These are phyloP conservation scores for Ailanthus altissimus DNA, from an alignment of 345 rosid genomes.

Conservation along the genomic window DNA sequence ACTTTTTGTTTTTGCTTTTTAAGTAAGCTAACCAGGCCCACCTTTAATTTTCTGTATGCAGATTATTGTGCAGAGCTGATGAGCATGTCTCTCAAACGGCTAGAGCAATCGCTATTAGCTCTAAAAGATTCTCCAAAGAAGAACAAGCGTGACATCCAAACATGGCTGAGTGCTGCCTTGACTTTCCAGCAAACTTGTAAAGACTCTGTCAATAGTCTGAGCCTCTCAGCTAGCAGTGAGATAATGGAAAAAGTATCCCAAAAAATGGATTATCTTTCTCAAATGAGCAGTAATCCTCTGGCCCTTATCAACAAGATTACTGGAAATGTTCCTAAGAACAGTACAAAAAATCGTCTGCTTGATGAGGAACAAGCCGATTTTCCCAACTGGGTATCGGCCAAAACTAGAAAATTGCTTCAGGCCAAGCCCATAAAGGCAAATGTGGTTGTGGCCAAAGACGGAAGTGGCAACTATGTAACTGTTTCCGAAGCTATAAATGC, in stretches of 20 bases:
- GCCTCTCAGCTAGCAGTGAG: constrained; percentile 8
- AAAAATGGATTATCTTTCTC: constrained; percentile 65
- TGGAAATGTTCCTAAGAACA: neutral
- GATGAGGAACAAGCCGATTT: constrained; percentile 18
- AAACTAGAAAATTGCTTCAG: constrained; percentile 52
- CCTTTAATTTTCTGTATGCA: constrained; percentile 22
- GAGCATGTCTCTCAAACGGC: constrained; percentile 56
- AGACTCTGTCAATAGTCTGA: constrained; percentile 41
- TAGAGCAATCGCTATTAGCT: constrained; percentile 52
- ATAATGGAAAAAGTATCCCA: constrained; percentile 35
- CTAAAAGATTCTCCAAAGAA: constrained; percentile 35
- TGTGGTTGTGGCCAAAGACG: constrained; percentile 76
- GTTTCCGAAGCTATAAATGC: constrained; percentile 66
- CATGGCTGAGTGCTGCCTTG: constrained; percentile 82
- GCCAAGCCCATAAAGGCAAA: constrained; percentile 37
- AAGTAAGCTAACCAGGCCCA: neutral
- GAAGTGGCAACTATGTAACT: constrained; percentile 66
- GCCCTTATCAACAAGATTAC: constrained; percentile 48
- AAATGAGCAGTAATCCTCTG: constrained; percentile 58
- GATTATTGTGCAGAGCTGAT: constrained; percentile 53
- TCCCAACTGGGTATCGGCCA: constrained; percentile 57
- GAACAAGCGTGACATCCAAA: constrained; percentile 56
- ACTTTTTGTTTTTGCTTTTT: neutral
- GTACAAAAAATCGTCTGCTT: constrained; percentile 16
- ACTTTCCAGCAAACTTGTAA: constrained; percentile 76